Evolutionary conservation across 257 asterid species (phyloP).

Genomic region (Coffea eugenioides): DNA sequence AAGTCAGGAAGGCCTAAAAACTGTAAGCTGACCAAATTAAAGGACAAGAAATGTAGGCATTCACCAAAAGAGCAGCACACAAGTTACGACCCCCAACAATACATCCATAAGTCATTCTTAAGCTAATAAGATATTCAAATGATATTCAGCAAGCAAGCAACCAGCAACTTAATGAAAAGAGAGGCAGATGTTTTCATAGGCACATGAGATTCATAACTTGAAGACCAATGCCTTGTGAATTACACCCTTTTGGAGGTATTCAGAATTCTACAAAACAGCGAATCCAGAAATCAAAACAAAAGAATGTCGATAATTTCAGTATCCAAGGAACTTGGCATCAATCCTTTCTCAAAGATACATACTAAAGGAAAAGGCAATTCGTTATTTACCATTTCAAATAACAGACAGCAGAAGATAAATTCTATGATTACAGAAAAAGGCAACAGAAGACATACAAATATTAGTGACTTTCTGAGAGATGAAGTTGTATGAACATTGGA

Average conservation of each 20-base stretch:
- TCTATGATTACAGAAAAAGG: not conserved
- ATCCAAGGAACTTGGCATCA: not conserved
- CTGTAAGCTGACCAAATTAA: not conserved
- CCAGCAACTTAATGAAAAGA: not conserved
- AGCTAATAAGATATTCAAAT: not conserved
- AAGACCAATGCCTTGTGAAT: too few relatives aligned
- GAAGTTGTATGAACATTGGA: not conserved
- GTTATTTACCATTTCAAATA: not conserved
- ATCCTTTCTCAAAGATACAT: too few relatives aligned
- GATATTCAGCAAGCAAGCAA: not conserved
- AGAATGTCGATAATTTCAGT: not conserved
- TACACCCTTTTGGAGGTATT: not conserved
- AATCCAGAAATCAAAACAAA: not conserved
- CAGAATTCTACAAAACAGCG: not conserved
- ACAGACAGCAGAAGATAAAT: not conserved
- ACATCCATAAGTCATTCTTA: not conserved
- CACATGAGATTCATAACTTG: not conserved
- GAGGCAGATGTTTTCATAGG: not conserved
- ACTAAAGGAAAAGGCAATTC: not conserved
- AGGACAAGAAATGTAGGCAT: not conserved
- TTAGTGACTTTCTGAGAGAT: not conserved
- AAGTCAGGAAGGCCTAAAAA: slow-evolving; percentile 10
- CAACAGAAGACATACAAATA: not conserved
- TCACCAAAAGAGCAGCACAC: not conserved
- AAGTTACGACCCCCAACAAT: not conserved